Evolutionary conservation across 2,329 filamentous ascomycete genomes (phyloP).

Genomic region (Pseudogymnoascus sp.): DNA sequence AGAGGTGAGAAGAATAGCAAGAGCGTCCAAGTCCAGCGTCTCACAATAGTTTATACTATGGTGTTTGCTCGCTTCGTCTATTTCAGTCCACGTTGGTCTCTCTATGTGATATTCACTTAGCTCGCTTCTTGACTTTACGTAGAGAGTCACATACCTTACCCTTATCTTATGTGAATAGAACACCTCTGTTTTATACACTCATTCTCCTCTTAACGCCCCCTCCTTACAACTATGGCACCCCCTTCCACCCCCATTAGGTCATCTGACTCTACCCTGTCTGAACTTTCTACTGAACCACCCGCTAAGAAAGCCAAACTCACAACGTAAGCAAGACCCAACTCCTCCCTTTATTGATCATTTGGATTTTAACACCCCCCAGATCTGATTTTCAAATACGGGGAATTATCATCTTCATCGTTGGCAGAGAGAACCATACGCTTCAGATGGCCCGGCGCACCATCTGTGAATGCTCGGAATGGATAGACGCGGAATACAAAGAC

Average conservation of each 20-base stretch:
- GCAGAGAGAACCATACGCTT: neutral
- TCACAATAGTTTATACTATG: no score
- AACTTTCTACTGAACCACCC: neutral
- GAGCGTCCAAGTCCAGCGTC: no score
- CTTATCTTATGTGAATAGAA: neutral
- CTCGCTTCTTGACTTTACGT: no score
- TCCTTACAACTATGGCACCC: neutral
- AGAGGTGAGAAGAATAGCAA: no score
- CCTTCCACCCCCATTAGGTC: neutral
- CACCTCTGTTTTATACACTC: neutral
- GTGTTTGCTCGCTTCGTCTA: no score
- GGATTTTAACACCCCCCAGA: neutral
- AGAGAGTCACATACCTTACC: no score
- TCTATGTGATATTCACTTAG: no score
- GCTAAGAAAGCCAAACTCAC: neutral
- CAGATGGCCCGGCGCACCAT: neutral
- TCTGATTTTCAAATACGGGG: neutral
- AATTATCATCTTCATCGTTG: neutral
- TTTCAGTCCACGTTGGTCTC: no score
- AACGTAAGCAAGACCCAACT: neutral
- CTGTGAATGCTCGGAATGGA: neutral
- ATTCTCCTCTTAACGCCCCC: neutral
- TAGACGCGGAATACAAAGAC: neutral
- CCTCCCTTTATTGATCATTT: neutral
- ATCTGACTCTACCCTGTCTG: neutral